phyloP scores from a whole-genome alignment of 345 rosid species.

The Populus alba region DNA sequence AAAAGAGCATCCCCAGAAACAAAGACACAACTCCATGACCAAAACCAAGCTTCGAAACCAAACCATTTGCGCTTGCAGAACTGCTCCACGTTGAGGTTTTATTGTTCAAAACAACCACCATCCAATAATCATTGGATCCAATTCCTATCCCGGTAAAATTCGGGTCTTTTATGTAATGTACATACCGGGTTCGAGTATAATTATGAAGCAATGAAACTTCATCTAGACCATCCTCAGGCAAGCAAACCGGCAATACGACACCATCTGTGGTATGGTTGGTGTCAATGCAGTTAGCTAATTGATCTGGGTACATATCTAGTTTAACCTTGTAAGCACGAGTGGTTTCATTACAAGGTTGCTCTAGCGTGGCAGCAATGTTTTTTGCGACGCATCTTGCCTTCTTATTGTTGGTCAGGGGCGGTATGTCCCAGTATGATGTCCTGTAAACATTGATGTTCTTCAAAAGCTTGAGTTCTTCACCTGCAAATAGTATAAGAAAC shows the following conservation, averaged over 20 bases:
- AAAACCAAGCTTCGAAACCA: constrained; percentile 11
- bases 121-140: constrained; percentile 70
- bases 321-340: neutral
- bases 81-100: constrained; percentile 41
- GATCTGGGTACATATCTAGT: neutral
- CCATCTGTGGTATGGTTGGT: neutral
- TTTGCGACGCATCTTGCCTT: constrained; percentile 64
- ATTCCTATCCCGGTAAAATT: constrained; percentile 53
- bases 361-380: constrained; percentile 44
- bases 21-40: neutral
- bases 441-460: constrained; percentile 67
- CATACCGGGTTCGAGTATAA: constrained; percentile 54
- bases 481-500: neutral
- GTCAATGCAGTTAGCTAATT: neutral
- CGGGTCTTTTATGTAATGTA: constrained; percentile 54
- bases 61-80: constrained; percentile 31
- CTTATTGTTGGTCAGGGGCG: constrained; percentile 41
- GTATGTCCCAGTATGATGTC: constrained; percentile 35
- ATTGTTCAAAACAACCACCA: constrained; percentile 57
- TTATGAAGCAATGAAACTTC: constrained; percentile 18
- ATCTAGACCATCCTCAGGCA: neutral
- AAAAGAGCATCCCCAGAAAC: constrained; percentile 17
- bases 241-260: neutral
- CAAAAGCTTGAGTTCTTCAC: constrained; percentile 51
- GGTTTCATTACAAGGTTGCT: neutral